Evolutionary conservation across 495 filamentous ascomycete species (phyloP), one percentile per base, ranked within the genome.

Genomic region (Haplographium delicatum): DNA sequence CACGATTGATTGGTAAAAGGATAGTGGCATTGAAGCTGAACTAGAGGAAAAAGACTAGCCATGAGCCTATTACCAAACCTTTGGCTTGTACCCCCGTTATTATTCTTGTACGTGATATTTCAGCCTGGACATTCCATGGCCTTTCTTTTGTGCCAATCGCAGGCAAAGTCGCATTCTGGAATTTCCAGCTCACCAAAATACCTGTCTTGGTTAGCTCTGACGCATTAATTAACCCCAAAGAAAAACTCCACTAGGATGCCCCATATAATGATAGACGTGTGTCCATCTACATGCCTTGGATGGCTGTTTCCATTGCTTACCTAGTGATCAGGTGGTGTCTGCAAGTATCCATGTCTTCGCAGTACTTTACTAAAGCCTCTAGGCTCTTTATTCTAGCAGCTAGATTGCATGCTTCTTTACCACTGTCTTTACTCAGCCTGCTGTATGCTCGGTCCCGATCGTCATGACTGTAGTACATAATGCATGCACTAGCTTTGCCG

Each of bases 111-210:
- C n/a, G n/a, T n/a, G n/a, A n/a, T n/a, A n/a, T n/a, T n/a, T n/a
- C n/a, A n/a, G n/a, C n/a, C n/a, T n/a, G n/a, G n/a, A n/a, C n/a
- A n/a, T n/a, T n/a, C n/a, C n/a, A n/a, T n/a, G n/a, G n/a, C n/a
- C n/a, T n/a, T n/a, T n/a, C 95, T 85, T 67, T 96, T 96, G 61
- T 90, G 89, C 66, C 80, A 85, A 68, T 97, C 91, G 62, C 91
- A 97, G 8, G 91, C 90, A 67, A 76, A 89, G 50, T 94, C 81
- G 59, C 91, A 97, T 22, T 64, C 65, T 25, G 81, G 76, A 43
- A 69, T 64, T 47, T 66, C 61, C 22, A 64, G 62, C 61, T 97
- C 90, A 1, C 83, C 87, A 67, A 95, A 96, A 55, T 44, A 44
- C 22, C 42, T 44, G 15, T 8, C 7, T 15, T 2, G 6, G 42